Base-by-base conservation (phyloP, 2,329 filamentous ascomycete genomes). In the Fusarium anthophilum region DNA sequence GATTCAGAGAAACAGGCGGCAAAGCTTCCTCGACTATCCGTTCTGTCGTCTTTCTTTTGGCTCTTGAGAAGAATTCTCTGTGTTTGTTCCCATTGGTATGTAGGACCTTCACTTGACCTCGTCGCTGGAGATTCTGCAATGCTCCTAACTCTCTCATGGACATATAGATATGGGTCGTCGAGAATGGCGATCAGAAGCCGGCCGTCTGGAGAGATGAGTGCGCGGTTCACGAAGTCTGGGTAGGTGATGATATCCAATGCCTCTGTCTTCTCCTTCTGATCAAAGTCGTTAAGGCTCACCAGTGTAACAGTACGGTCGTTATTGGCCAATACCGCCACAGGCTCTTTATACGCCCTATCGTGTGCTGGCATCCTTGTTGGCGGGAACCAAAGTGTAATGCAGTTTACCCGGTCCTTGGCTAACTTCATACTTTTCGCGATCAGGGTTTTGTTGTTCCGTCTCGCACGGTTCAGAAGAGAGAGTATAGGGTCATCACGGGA, bases 161-260 rank as follows among this genome's bases (percentile, higher is more conserved):
- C 91, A 82, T 96, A 98, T 26, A 96, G 90, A 73, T 91, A 93
- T 2, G 94, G 92, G 77, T 95, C 93, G 80, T 99, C 96, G 45
- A 96, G 93, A 48, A 98, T 93, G 5, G 95, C 94, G 11, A 95
- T 88, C 26, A 98, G 86, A 17, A 96, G 84, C 26, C 88, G 89
- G 2, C 95, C 96, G 80, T 98, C 93, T 0, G 96, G 96, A 12
- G 96, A 98, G 59, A 99, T 92, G n/a, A 95, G 90, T 39, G 95
- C 94, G 79, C 97, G 94, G 78, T 99, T 99, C 85, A 98, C 96
- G 73, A 91, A 93, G 79, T 96, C 93, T 10, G 93, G 92, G 73
- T 97, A 92, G 8, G 89, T 87, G 60, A 98, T 85, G 48, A 91
- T 88, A 62, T 93, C 91, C 28, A 97, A 83, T 41, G 92, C 86